Base-by-base conservation (phyloP, 1,284 basidiomycete species). In the Tilletia caries region DNA sequence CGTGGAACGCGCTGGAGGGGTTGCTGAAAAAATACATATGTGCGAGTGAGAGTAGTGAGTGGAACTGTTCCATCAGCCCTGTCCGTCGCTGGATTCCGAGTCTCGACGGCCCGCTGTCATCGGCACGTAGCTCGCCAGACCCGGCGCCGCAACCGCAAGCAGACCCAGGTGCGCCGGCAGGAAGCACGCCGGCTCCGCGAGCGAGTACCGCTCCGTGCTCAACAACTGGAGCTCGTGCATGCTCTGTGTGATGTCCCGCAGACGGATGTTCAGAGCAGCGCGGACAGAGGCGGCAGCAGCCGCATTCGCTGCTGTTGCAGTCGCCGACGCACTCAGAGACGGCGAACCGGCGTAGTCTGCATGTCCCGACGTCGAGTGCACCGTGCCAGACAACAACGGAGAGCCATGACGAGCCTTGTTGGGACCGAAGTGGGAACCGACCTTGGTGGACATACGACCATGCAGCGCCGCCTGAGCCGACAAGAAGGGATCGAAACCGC, bases 181-280 rank as follows among this genome's bases (percentile, higher is more conserved):
- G 27, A 62, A 29, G 33, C 58, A n/a, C 10, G 58, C 58, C 29
- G 58, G 58, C 32, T 62, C 58, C 10, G 32, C 18, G 15, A 62
- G 58, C 3, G 29, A 10, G 58, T 62, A 62, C 32, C 58, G 58
- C 32, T 62, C 58, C 58, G n/a, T n/a, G 58, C 58, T 62, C 58
- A 62, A 29, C 3, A 62, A 23, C 32, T 62, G 58, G 15, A 62
- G 58, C 32, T 62, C 58, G 32, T 62, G 58, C 58, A 62, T 62
- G 32, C 58, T 62, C 58, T 62, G 58, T 18, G 58, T 62, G 32
- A 62, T 62, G 33, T 62, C 58, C 58, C 58, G 58, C 13, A 62
- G 27, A 15, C 58, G 58, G 27, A n/a, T n/a, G 18, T n/a, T 34
- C 58, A 62, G 33, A 13, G 29, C 32, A 25, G 58, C n/a, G 18